phyloP scores from a whole-genome alignment of 1,139 yeast species.

The Protomyces inouyei region DNA sequence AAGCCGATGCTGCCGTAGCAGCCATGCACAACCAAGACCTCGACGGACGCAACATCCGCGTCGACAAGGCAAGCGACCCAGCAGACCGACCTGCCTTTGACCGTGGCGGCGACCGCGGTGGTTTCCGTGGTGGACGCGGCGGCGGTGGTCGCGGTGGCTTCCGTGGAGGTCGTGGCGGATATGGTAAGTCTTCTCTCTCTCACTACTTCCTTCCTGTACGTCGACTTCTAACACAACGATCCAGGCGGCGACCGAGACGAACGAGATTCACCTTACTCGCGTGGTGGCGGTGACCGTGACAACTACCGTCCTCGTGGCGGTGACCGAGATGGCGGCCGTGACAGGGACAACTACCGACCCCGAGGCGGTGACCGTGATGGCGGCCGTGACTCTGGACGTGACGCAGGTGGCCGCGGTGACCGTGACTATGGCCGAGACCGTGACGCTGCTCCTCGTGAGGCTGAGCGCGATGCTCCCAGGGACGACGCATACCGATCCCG shows the following conservation, averaged over 20 bases:
- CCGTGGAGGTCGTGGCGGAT: slow-evolving; percentile 26
- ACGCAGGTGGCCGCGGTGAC: slow-evolving; percentile 4
- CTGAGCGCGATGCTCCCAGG: slow-evolving; percentile 14
- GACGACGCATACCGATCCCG: slow-evolving; percentile 9
- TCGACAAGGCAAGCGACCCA: slow-evolving; percentile 26
- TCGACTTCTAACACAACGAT: neutral
- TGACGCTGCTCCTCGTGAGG: slow-evolving; percentile 23
- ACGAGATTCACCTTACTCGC: slow-evolving; percentile 24
- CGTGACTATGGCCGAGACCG: slow-evolving; percentile 20
- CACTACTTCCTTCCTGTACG: too few relatives aligned
- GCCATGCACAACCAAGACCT: slow-evolving; percentile 25
- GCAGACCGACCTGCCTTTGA: slow-evolving; percentile 23
- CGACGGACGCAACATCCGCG: slow-evolving; percentile 26
- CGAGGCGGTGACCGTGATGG: slow-evolving; percentile 3
- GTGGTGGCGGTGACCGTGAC: slow-evolving; percentile 27
- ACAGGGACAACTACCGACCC: slow-evolving; percentile 15
- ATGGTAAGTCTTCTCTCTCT: neutral
- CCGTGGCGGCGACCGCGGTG: slow-evolving; percentile 14
- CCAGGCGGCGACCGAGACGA: slow-evolving; percentile 19
- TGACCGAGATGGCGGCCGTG: slow-evolving; percentile 19
- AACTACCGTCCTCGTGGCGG: slow-evolving; percentile 17
- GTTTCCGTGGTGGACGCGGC: slow-evolving; percentile 25
- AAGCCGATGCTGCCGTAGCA: slow-evolving; percentile 24
- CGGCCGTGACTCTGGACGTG: slow-evolving; percentile 9
- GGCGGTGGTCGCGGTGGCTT: slow-evolving; percentile 25